Evolutionary conservation across 2,329 filamentous ascomycete species (phyloP).

Genomic region (Sporothrix phasma): DNA sequence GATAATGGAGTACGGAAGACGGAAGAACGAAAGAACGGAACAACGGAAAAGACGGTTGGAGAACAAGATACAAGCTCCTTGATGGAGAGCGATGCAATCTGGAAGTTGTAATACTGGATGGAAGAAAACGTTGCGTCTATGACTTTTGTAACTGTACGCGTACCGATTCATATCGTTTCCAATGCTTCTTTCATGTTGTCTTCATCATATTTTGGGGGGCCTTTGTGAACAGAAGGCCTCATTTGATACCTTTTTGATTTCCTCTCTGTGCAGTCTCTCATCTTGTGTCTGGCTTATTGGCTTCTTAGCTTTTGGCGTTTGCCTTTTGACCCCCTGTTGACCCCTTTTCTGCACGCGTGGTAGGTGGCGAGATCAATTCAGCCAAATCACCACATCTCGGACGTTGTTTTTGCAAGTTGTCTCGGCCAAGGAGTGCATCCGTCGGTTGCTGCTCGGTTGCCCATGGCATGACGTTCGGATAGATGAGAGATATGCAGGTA

Average conservation of each 20-base stretch:
- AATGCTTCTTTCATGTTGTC: neutral
- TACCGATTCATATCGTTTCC: neutral
- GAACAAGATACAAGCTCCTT: too few species aligned
- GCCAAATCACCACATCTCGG: neutral
- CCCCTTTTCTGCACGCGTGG: too few species aligned
- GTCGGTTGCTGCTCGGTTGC: neutral
- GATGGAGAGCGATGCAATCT: neutral
- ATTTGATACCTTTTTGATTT: constrained; percentile 5
- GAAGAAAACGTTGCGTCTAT: neutral
- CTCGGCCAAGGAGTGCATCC: neutral
- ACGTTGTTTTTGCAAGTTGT: neutral
- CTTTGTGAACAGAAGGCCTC: neutral
- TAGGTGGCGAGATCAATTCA: neutral
- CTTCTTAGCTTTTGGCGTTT: too few species aligned
- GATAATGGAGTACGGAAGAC: too few species aligned
- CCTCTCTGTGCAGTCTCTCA: neutral
- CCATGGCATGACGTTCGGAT: constrained; percentile 2
- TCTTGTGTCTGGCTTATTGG: neutral
- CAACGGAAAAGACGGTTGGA: too few species aligned
- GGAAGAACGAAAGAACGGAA: too few species aligned
- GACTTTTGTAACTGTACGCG: neutral
- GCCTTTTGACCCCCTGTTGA: too few species aligned
- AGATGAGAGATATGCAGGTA: neutral
- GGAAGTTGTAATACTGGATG: neutral
- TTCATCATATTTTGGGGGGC: neutral